phyloP scores from a whole-genome alignment of 2,329 filamentous ascomycete species.

The Drechslerella stenobrocha region DNA sequence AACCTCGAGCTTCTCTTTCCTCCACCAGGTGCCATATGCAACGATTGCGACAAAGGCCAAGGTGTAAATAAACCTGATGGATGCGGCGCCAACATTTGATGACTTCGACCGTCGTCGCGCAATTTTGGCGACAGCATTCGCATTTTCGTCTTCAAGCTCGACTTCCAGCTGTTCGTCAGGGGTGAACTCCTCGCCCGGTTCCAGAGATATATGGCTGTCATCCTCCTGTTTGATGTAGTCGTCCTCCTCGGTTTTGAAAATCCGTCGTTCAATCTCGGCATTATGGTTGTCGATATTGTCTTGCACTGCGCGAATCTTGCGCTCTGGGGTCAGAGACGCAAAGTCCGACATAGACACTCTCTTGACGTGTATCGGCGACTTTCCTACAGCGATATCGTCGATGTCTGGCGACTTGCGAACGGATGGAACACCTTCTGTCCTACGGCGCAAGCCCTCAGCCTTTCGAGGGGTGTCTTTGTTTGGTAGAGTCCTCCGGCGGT shows the following conservation, averaged over 20 bases:
- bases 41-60: conserved; percentile 71
- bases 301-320: conserved; percentile 18
- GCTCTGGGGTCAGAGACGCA: conserved; percentile 29
- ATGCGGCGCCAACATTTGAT: conserved; percentile 59
- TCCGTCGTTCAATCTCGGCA: conserved; percentile 16
- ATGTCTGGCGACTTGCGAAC: conserved; percentile 26
- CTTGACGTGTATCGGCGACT: conserved; percentile 20
- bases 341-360: conserved; percentile 33
- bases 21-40: conserved; percentile 78
- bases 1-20: conserved; percentile 93
- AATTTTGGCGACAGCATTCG: conserved; percentile 56
- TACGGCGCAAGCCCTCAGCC: conserved; percentile 26
- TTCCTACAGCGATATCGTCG: conserved; percentile 5
- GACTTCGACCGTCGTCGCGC: conserved; percentile 57
- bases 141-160: conserved; percentile 62
- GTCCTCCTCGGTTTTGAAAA: conserved; percentile 11
- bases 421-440: conserved; percentile 32
- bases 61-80: conserved; percentile 69
- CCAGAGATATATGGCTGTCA: conserved; percentile 60
- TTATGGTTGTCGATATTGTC: conserved; percentile 28
- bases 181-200: conserved; percentile 88
- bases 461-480: conserved; percentile 37
- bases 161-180: conserved; percentile 66
- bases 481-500: conserved; percentile 39
- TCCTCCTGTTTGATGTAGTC: conserved; percentile 59